These are phyloP conservation scores for Marasmius fiardii DNA, from an alignment of 1,284 basidiomycete species.

Conservation along the genomic window DNA sequence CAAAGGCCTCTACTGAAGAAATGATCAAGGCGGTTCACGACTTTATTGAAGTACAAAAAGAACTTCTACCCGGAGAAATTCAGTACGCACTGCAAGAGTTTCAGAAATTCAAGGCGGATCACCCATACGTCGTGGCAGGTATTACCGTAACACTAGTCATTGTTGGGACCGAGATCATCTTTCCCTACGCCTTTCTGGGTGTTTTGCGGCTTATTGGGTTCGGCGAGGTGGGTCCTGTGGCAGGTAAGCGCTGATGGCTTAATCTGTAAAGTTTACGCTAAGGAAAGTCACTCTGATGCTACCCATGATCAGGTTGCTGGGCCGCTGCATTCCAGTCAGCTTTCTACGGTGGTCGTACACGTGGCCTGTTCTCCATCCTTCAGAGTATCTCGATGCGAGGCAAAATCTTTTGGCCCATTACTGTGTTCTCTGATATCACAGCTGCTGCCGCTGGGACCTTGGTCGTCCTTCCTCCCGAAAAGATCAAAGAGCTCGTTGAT, in stretches of 20 bases:
- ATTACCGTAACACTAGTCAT: background rate
- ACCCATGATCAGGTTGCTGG: conserved; percentile 1
- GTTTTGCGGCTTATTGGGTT: conserved; percentile 3
- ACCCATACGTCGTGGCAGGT: conserved; percentile 5
- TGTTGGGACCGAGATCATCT: background rate
- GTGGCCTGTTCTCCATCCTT: conserved; percentile 8
- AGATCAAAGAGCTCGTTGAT: background rate
- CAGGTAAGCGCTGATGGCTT: background rate
- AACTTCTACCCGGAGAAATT: background rate
- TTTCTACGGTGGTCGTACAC: conserved; percentile 2
- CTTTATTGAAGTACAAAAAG: background rate
- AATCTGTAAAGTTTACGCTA: background rate
- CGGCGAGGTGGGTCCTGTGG: background rate
- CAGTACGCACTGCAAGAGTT: background rate
- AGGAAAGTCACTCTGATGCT: no score
- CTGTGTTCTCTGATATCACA: background rate
- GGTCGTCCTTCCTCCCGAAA: background rate
- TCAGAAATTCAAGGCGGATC: conserved; percentile 3
- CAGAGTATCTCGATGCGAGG: conserved; percentile 7
- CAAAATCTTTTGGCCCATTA: conserved; percentile 6
- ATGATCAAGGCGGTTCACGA: background rate
- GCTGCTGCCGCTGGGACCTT: no score
- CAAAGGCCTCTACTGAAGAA: background rate
- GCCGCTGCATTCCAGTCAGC: conserved; percentile 5
- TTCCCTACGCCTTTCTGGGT: background rate